These are phyloP conservation scores for Arabis alpina DNA, from an alignment of 345 rosid species.

Conservation along the genomic window DNA sequence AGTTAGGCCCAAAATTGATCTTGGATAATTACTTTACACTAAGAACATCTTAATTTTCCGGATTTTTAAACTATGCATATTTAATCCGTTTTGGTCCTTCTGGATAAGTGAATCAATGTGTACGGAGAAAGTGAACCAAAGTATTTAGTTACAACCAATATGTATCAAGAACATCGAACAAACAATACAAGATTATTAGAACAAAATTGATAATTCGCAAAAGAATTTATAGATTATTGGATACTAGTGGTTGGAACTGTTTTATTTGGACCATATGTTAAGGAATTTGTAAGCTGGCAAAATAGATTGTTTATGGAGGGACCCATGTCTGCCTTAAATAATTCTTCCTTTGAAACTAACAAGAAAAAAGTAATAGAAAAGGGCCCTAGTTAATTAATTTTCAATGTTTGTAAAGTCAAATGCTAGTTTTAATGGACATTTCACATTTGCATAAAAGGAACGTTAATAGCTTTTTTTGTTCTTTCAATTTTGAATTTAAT, in stretches of 20 bases:
- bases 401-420: constrained; percentile 34
- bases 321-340: constrained; percentile 29
- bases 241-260: constrained; percentile 41
- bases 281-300: constrained; percentile 42
- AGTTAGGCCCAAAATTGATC: not conserved
- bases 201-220: not conserved
- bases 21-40: not conserved
- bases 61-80: not conserved
- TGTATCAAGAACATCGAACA: constrained; percentile 1
- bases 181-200: not conserved
- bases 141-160: not conserved
- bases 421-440: constrained; percentile 26
- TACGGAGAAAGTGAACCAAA: constrained; percentile 4
- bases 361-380: constrained; percentile 11
- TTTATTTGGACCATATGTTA: constrained; percentile 39
- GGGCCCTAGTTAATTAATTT: not conserved
- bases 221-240: constrained; percentile 14
- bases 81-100: not conserved
- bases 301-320: constrained; percentile 38
- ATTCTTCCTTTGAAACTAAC: constrained; percentile 39
- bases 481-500: not conserved
- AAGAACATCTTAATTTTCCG: not conserved
- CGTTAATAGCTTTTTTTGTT: not conserved
- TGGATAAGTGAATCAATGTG: not conserved
- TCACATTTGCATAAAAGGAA: constrained; percentile 22